These are phyloP conservation scores for Tulasnella sp. DNA, from an alignment of 768 basidiomycete species.

Conservation along the genomic window DNA sequence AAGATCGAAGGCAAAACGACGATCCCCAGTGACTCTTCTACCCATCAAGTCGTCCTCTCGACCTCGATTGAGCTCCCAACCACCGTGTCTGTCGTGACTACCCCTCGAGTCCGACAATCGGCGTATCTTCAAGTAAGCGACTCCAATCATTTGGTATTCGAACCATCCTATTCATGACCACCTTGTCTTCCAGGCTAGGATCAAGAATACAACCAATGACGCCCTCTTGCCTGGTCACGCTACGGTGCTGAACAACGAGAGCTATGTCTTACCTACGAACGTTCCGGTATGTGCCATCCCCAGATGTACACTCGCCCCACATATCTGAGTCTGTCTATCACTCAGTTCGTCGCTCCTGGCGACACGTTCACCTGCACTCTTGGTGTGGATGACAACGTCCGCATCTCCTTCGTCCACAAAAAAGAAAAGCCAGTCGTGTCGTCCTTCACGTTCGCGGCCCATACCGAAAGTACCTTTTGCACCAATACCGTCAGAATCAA, in stretches of 20 bases:
- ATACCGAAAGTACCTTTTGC: slow-evolving; percentile 14
- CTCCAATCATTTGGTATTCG: background rate
- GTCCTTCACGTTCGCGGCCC: slow-evolving; percentile 8
- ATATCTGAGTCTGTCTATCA: background rate
- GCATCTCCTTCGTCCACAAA: slow-evolving; percentile 24
- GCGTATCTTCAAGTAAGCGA: slow-evolving; percentile 38
- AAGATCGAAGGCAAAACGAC: slow-evolving; percentile 38
- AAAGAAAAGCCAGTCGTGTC: slow-evolving; percentile 12
- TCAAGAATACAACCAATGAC: slow-evolving; percentile 48
- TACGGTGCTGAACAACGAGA: slow-evolving; percentile 44
- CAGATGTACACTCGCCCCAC: background rate
- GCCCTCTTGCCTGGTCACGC: slow-evolving; percentile 42
- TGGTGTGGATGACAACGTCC: slow-evolving; percentile 30
- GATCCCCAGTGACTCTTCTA: slow-evolving; percentile 32
- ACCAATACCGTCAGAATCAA: slow-evolving; percentile 19
- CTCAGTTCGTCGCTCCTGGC: slow-evolving; percentile 36
- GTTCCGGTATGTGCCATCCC: slow-evolving; percentile 25
- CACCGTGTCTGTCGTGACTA: slow-evolving; percentile 33
- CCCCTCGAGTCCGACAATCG: slow-evolving; percentile 38
- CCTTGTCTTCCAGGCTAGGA: slow-evolving; percentile 29
- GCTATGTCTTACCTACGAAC: slow-evolving; percentile 37
- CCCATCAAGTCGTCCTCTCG: slow-evolving; percentile 44
- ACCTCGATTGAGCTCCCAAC: slow-evolving; percentile 30
- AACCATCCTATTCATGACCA: background rate
- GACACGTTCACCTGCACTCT: slow-evolving; percentile 46